Evolutionary conservation across 2,329 filamentous ascomycete genomes (phyloP), one percentile per base, ranked within the genome.

Genomic region (Neobulgaria alba): DNA sequence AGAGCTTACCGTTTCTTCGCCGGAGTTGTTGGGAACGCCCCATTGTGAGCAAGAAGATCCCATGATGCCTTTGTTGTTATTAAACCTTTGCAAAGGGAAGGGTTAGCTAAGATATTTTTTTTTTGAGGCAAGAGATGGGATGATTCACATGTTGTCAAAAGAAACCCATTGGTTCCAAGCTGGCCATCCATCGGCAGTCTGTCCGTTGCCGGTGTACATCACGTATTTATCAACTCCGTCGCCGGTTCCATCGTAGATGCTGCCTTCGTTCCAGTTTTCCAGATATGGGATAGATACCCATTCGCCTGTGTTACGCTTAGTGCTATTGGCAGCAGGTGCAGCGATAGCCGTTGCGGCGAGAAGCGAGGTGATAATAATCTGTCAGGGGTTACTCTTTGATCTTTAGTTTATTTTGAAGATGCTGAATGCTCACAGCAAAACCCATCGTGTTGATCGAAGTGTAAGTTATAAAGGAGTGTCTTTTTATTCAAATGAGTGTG

Each of bases 91-190:
- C 23, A 7, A 26, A 12, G 23, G 12, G n/a, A n/a, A n/a, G n/a
- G 12, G 15, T 35, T 36, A 23, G 39, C 31, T 34, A 10, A 18
- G 23, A 18, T 16, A 36, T 3, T 16, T 3, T 3, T 33, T 4
- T 12, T 4, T 16, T 7, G 4, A 3, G n/a, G 17, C 14, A 16
- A 14, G 32, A 14, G 15, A 2, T 3, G 16, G 21, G 21, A 29
- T n/a, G 16, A n/a, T 33, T 37, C 17, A 42, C 39, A 42, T 37
- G 12, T 36, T 10, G 10, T 33, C 16, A 29, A 31, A 42, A 9
- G 33, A 36, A 14, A 33, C 26, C 39, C 39, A 42, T 20, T 36
- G 17, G 14, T 10, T 10, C 16, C 10, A 16, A 3, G 16, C 29
- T 32, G 36, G 36, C 36, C 36, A 39, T 7, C 36, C 36, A n/a